phyloP scores from a whole-genome alignment of 805 yeast species.

The Kazachstania bromeliacearum region DNA sequence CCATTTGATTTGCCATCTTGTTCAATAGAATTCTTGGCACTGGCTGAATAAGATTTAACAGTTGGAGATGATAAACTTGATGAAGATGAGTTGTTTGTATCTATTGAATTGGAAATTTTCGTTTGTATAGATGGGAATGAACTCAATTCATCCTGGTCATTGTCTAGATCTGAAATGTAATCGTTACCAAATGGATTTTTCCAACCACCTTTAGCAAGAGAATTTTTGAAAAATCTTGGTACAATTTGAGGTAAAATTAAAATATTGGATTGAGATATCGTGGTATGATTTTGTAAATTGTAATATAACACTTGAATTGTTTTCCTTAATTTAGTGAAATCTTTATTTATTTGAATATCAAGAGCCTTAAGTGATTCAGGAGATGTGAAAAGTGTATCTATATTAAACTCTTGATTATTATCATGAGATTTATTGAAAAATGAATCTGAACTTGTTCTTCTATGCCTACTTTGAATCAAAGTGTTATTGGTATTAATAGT shows the following conservation, averaged over 20 bases:
- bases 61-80: background rate
- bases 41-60: background rate
- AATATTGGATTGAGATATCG: slow-evolving; percentile 10
- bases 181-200: slow-evolving; percentile 43
- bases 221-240: slow-evolving; percentile 60
- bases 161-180: background rate
- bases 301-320: slow-evolving; percentile 24
- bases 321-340: slow-evolving; percentile 23
- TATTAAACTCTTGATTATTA: background rate
- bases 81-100: slow-evolving; percentile 4
- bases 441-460: background rate
- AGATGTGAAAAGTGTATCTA: background rate
- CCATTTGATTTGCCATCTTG: background rate
- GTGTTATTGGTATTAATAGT: slow-evolving; percentile 1
- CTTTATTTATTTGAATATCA: slow-evolving; percentile 15
- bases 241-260: slow-evolving; percentile 49
- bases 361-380: background rate
- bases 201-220: slow-evolving; percentile 74
- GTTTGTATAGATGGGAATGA: slow-evolving; percentile 13
- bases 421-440: no score
- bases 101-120: slow-evolving; percentile 8
- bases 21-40: background rate
- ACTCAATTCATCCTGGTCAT: background rate
- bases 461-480: background rate
- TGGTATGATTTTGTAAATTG: slow-evolving; percentile 16